Base-by-base conservation (phyloP, 202 grass and related monocot genomes). In the Schoenoplectus tabernaemontani region DNA sequence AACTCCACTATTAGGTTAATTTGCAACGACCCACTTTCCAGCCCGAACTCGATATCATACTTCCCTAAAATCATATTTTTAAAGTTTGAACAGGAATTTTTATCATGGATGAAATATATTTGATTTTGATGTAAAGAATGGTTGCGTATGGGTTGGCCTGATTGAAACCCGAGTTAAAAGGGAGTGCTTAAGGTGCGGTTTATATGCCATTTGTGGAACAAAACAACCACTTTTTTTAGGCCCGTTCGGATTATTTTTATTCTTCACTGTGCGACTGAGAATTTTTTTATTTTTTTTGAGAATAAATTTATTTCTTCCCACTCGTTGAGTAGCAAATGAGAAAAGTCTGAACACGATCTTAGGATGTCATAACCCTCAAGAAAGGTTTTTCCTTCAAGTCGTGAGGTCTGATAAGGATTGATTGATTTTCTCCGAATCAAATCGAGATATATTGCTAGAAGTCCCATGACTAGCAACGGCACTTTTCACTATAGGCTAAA, bases 371-470 rank as follows among this genome's bases (percentile, higher is more conserved):
- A 41, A 78, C 77, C 77, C 77, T 63, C 77, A 64, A 61, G 77
- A 79, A 79, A 79, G 77, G 58, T n/a, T 57, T 78, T 78, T 78
- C 47, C 56, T 59, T 78, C 54, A 60, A 78, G 76, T 78, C 38
- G 33, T 64, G 11, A 58, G 57, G 57, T 79, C 33, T 63, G 77
- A 79, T 34, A 79, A 44, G 58, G 77, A 79, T 64, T 79, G 57
- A 61, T 78, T 64, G 77, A 41, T 79, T 42, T 43, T 79, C 37
- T 62, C 58, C 20, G 4, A 79, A 79, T 79, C 77, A 79, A 79
- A 79, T 79, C 42, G 7, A 60, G n/a, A n/a, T n/a, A 79, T 47
- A 63, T 44, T 79, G 77, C 77, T 63, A 63, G 41, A 79, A 3
- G 56, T 28, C 24, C 76, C 11, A 43, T 59, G 16, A 46, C 26